A percentile compares a stretch with the other conserved stretches of the same genome.
These are phyloP conservation scores for Fraxinus angustifolia DNA, from an alignment of 305 asterid species.

Conservation along the genomic window DNA sequence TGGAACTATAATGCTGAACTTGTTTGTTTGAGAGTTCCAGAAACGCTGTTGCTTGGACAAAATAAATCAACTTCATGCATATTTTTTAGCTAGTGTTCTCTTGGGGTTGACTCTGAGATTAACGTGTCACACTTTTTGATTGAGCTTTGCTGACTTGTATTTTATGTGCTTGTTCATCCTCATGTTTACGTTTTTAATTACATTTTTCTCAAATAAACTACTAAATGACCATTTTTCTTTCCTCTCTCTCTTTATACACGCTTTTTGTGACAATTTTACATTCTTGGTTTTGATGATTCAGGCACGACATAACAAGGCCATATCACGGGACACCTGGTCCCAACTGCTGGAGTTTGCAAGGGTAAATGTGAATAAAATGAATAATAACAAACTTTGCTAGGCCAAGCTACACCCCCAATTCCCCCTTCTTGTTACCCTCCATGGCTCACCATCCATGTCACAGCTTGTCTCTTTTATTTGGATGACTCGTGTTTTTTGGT, in stretches of 20 bases:
- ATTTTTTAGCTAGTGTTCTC: neutral
- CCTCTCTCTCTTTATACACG: neutral
- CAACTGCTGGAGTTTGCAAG: slow-evolving; percentile 92
- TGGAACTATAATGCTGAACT: neutral
- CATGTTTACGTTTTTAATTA: neutral
- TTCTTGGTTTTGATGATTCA: slow-evolving; percentile 33
- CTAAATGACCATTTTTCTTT: neutral
- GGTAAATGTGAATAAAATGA: slow-evolving; percentile 41
- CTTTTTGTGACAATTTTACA: slow-evolving; percentile 7
- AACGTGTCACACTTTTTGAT: neutral
- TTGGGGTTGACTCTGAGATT: neutral
- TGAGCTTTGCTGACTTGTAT: neutral
- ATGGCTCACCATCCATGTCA: neutral
- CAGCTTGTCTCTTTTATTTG: neutral
- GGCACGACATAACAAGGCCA: slow-evolving; percentile 98
- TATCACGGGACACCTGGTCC: slow-evolving; percentile 98
- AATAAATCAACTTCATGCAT: neutral
- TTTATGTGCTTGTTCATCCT: neutral
- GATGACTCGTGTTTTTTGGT: neutral
- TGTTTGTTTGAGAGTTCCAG: neutral
- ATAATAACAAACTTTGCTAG: neutral
- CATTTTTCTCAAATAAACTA: neutral
- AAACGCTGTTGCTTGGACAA: neutral
- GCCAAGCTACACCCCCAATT: neutral
- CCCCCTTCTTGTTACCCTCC: neutral